Conservation (phyloP, 169 alveolate species). For the Plasmodium inui region DNA sequence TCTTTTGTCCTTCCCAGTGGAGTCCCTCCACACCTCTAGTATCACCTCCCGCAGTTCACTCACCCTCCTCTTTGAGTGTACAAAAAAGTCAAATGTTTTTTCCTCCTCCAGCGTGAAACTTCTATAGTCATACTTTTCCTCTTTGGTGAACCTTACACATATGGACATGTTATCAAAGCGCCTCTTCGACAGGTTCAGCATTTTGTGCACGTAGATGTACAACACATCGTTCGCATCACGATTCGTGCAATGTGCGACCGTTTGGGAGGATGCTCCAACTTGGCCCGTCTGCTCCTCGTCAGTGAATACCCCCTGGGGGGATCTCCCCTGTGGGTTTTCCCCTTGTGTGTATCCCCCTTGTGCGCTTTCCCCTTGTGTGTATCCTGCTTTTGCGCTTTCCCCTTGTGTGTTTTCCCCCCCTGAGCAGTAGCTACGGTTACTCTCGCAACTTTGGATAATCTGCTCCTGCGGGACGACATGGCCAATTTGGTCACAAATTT, state of each 20-base stretch:
- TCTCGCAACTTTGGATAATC: not conserved
- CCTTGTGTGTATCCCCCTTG: too few relatives aligned
- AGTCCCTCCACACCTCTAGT: conserved; percentile 30
- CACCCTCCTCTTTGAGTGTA: conserved; percentile 17
- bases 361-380: too few relatives aligned
- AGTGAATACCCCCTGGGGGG: not conserved
- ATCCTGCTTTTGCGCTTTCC: too few relatives aligned
- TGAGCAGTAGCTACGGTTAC: not conserved
- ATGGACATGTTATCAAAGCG: conserved; percentile 11
- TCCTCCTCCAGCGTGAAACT: conserved; percentile 16
- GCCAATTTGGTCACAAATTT: not conserved
- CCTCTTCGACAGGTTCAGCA: conserved; percentile 30
- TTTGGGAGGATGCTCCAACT: not conserved
- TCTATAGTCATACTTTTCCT: conserved; percentile 38
- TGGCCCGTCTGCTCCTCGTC: not conserved
- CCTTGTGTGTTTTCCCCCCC: not conserved
- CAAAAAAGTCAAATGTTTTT: conserved; percentile 3
- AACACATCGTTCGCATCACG: conserved; percentile 7
- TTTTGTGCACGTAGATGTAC: conserved; percentile 33
- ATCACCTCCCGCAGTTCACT: conserved; percentile 13
- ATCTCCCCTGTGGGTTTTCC: not conserved
- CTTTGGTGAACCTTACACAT: conserved; percentile 39
- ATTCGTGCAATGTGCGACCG: not conserved
- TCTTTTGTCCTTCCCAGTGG: not conserved
- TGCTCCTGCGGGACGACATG: not conserved